A percentile compares a stretch with the other conserved stretches of the same genome.
Evolutionary conservation across 2,329 filamentous ascomycete species (phyloP).

Genomic region (Aureobasidium melanogenum): DNA sequence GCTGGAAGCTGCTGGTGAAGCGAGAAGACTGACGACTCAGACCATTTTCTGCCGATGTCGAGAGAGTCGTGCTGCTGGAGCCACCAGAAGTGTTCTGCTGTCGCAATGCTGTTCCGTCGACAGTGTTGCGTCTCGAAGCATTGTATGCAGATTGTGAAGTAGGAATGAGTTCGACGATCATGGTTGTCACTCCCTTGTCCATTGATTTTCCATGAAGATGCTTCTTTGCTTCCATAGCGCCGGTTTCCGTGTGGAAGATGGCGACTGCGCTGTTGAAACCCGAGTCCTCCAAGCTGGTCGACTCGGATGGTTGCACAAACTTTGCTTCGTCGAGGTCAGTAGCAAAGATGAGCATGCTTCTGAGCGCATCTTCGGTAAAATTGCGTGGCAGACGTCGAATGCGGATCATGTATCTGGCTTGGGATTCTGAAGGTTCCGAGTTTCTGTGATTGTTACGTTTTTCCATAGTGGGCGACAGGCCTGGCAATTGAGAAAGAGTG

Average conservation of each 20-base stretch:
- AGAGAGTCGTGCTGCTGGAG: slow-evolving; percentile 33
- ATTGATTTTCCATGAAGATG: slow-evolving; percentile 55
- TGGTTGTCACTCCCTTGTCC: slow-evolving; percentile 50
- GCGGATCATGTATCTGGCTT: slow-evolving; percentile 32
- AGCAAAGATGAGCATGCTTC: slow-evolving; percentile 53
- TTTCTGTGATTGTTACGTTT: slow-evolving; percentile 21
- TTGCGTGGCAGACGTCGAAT: slow-evolving; percentile 52
- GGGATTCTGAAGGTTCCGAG: neutral
- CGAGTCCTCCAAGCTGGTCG: slow-evolving; percentile 26
- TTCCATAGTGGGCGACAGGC: slow-evolving; percentile 33
- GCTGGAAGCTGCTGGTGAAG: slow-evolving; percentile 47
- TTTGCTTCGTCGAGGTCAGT: slow-evolving; percentile 49
- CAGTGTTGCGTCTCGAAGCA: slow-evolving; percentile 42
- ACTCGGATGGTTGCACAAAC: slow-evolving; percentile 45
- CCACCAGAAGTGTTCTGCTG: slow-evolving; percentile 35
- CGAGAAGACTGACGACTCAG: slow-evolving; percentile 45
- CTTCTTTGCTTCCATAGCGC: slow-evolving; percentile 51
- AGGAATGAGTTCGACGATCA: slow-evolving; percentile 49
- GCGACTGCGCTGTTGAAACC: slow-evolving; percentile 51
- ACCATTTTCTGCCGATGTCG: slow-evolving; percentile 32
- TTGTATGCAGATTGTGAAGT: slow-evolving; percentile 18
- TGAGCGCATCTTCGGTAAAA: slow-evolving; percentile 49
- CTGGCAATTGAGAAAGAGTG: slow-evolving; percentile 27
- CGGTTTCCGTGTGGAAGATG: slow-evolving; percentile 47
- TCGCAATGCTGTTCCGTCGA: slow-evolving; percentile 38